Percentiles rank a stretch among this genome's conserved stretches.
Conservation (phyloP, 169 alveolate genomes). For the Plasmodium knowlesi region DNA sequence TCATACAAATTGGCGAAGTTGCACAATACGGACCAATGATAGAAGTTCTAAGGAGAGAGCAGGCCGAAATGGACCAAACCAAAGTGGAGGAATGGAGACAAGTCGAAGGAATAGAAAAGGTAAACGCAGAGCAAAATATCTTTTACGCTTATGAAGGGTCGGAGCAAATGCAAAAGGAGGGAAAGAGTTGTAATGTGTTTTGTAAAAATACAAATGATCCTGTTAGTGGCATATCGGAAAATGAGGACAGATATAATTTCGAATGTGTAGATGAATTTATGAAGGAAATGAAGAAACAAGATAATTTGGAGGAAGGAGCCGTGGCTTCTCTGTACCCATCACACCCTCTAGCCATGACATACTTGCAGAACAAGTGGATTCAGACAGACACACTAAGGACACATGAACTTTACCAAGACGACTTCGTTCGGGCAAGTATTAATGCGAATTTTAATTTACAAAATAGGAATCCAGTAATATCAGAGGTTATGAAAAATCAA, state of each 20-base stretch:
- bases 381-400: slow-evolving; percentile 79
- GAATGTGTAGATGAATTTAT: slow-evolving; percentile 35
- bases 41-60: background rate
- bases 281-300: slow-evolving; percentile 30
- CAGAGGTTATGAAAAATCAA: slow-evolving; percentile 14
- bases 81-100: background rate
- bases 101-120: background rate
- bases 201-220: background rate
- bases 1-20: background rate
- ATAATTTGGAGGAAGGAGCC: slow-evolving; percentile 22
- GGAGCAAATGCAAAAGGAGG: background rate
- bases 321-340: slow-evolving; percentile 74
- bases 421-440: slow-evolving; percentile 68
- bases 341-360: slow-evolving; percentile 81
- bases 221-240: background rate
- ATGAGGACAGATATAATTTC: slow-evolving; percentile 18
- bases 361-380: slow-evolving; percentile 81
- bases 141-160: background rate
- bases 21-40: background rate
- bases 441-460: slow-evolving; percentile 30
- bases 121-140: background rate
- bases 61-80: background rate
- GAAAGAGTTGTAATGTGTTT: background rate
- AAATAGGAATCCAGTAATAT: slow-evolving; percentile 5
- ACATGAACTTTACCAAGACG: slow-evolving; percentile 79